Evolutionary conservation across 495 filamentous ascomycete species (phyloP).

Genomic region (Daldinia vernicosa): DNA sequence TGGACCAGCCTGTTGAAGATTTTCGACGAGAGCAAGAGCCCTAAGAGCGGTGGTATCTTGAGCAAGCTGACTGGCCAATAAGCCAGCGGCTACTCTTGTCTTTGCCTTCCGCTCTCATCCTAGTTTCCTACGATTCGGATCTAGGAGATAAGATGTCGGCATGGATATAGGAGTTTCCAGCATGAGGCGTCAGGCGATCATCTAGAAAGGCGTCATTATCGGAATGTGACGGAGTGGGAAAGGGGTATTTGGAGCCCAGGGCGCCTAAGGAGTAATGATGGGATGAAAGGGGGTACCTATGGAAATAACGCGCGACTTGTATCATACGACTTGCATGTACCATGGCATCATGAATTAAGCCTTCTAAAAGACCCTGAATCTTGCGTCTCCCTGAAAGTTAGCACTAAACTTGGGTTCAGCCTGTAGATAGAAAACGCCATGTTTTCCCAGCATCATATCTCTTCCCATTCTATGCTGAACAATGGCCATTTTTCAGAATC

Average conservation of each 20-base stretch:
- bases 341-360: conserved; percentile 34
- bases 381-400: background rate
- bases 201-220: conserved; percentile 22
- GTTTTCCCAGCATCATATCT: background rate
- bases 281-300: conserved; percentile 25
- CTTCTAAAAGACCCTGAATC: conserved; percentile 15
- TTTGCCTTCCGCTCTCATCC: conserved; percentile 7
- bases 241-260: conserved; percentile 29
- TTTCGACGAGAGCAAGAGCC: conserved; percentile 70
- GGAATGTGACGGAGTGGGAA: conserved; percentile 4
- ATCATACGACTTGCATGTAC: conserved; percentile 47
- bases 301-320: conserved; percentile 42
- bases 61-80: conserved; percentile 56
- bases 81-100: conserved; percentile 3
- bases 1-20: conserved; percentile 92
- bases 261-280: conserved; percentile 18
- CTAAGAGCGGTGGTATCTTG: conserved; percentile 55
- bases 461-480: background rate
- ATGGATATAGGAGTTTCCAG: conserved; percentile 15
- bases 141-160: conserved; percentile 8
- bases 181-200: conserved; percentile 22
- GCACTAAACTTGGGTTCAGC: background rate
- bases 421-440: conserved; percentile 1
- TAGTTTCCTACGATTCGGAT: conserved; percentile 6
- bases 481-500: background rate